Evolutionary conservation across 2,329 filamentous ascomycete genomes (phyloP), one percentile per base, ranked within the genome.

Genomic region (Colletotrichum simmondsii): DNA sequence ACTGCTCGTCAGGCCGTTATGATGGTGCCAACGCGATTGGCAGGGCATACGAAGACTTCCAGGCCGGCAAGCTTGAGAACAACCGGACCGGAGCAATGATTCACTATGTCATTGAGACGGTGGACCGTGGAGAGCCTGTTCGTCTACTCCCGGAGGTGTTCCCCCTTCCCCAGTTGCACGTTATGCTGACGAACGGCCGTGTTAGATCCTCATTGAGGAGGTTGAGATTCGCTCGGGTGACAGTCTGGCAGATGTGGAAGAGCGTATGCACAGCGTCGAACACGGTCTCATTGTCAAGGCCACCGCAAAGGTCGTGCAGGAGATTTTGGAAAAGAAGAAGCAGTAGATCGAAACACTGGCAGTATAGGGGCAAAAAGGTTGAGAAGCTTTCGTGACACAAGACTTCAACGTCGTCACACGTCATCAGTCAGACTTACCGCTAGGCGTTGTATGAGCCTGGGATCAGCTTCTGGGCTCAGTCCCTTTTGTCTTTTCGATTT

Each of bases 51-150:
- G 87, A 90, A 59, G 94, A 94, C 70, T 95, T 93, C 80, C 82
- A 91, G 79, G 84, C 83, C 2, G 88, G 89, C 6, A 89, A 88
- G 75, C 88, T 94, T 11, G 89, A 92, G 77, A 88, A 93, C 76
- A 88, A 88, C 75, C 88, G 87, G 75, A 97, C 95, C 0, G 95
- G 95, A 0, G 92, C 97, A 66, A 98, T 97, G 95, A 91, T 95
- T 19, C 95, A 98, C 83, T 92, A 95, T 82, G 95, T 97, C 59
- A 92, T 94, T 74, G 86, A 85, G 10, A 91, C 96, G 80, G 94
- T 98, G 67, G 95, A 98, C 84, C 89, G 92, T 78, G 95, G 95
- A 2, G 86, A 89, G 75, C 92, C 94, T 11, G 61, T 64, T 54
- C 49, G 61, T 64, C 53, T 37, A 42, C n/a, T 28, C n/a, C 11